A percentile compares a stretch with the other conserved stretches of the same genome.
Evolutionary conservation across 225 moss, liverwort and hornwort species (phyloP).

Genomic region (Bryoerythrophyllum caledonicum): DNA sequence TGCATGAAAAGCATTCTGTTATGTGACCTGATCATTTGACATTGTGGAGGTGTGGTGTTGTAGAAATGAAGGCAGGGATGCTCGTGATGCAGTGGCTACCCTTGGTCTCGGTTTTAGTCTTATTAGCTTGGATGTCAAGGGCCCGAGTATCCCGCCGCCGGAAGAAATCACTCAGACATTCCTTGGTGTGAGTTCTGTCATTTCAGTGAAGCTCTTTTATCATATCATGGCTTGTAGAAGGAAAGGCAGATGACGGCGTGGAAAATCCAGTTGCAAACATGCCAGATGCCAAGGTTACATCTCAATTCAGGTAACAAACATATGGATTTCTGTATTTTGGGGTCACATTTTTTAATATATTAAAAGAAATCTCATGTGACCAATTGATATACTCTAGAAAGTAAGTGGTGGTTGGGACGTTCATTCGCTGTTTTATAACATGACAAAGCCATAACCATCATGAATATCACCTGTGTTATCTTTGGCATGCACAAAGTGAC

Average conservation of each 20-base stretch:
- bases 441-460: too few relatives aligned
- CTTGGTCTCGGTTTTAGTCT: background rate
- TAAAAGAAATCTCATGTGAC: background rate
- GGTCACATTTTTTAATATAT: background rate
- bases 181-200: slow-evolving; percentile 29
- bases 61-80: slow-evolving; percentile 37
- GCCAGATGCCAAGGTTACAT: slow-evolving; percentile 5
- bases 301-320: background rate
- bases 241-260: slow-evolving; percentile 22
- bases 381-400: background rate
- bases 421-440: background rate
- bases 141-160: slow-evolving; percentile 38
- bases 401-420: background rate
- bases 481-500: background rate
- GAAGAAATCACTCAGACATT: slow-evolving; percentile 25
- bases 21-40: background rate
- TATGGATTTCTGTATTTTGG: background rate
- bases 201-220: background rate
- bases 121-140: slow-evolving; percentile 13
- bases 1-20: background rate
- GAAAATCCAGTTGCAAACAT: background rate
- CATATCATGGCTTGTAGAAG: background rate
- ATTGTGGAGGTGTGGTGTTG: background rate
- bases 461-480: background rate
- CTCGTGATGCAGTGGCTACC: slow-evolving; percentile 29